Base-by-base conservation (phyloP, 2,329 filamentous ascomycete genomes). In the Xylariaceae sp. region DNA sequence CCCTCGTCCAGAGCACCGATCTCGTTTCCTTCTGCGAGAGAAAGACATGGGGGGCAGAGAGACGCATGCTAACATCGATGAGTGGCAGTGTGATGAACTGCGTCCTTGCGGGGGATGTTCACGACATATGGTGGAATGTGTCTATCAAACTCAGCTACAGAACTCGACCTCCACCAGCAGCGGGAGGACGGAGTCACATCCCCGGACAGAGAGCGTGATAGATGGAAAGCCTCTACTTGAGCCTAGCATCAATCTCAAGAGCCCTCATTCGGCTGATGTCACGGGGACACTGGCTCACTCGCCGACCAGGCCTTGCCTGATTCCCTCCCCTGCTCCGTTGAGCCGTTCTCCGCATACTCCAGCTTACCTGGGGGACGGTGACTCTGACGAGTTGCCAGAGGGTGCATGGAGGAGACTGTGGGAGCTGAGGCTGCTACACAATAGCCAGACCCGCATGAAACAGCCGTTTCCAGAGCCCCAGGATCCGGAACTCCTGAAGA, bases 351-450 rank as follows among this genome's bases (percentile, higher is more conserved):
- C 44, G 13, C 38, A 43, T n/a, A n/a, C n/a, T n/a, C n/a, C n/a
- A n/a, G n/a, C n/a, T n/a, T n/a, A n/a, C 9, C 36, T 41, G 11
- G 51, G 52, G 16, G 40, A 42, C 26, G 9, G 30, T 13, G 56
- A 56, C 32, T 26, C 40, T 9, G 57, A 58, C 9, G 57, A 57
- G 27, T 37, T 61, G 3, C 62, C 61, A 13, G 63, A 66, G 40
- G 54, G 57, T 5, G 52, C 55, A 6, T 54, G 57, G 45, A 55
- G 63, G n/a, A 60, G 63, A 9, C 27, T 61, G 24, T 63, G 60
- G 49, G 62, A 66, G 50, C 44, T 65, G 38, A 53, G 59, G 7
- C 45, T 65, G 26, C 46, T 66, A 23, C 59, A 64, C 41, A 60
- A 63, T 43, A 57, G 58, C 32, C 54, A 63, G 32, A 46, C 50